Percentiles rank a stretch among this genome's conserved stretches.
phyloP scores from a whole-genome alignment of 305 asterid species.

The Salvia sclarea region DNA sequence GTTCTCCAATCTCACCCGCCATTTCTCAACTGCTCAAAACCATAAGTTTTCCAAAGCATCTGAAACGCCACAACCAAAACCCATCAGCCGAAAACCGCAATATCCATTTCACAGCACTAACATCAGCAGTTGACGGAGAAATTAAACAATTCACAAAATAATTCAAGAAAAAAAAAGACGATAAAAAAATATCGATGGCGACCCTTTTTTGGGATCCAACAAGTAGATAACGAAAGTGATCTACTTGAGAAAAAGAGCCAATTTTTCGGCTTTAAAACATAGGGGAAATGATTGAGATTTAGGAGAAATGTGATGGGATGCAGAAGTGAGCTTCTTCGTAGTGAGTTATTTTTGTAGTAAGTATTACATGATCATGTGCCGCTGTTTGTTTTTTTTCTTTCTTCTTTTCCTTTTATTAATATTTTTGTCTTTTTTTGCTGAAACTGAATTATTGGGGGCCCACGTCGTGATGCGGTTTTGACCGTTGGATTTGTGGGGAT shows the following conservation, averaged over 20 bases:
- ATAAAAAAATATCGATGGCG: not conserved
- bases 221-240: conserved; percentile 19
- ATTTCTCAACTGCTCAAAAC: conserved; percentile 39
- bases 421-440: too few relatives aligned
- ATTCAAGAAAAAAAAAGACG: not conserved
- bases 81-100: conserved; percentile 32
- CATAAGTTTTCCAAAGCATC: conserved; percentile 27
- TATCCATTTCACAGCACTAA: conserved; percentile 14
- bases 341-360: conserved; percentile 26
- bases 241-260: too few relatives aligned
- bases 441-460: conserved; percentile 24
- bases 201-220: not conserved
- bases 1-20: conserved; percentile 76
- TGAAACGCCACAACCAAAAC: conserved; percentile 29
- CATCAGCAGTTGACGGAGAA: not conserved
- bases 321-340: conserved; percentile 19
- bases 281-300: conserved; percentile 25
- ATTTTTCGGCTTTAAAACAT: conserved; percentile 53
- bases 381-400: conserved; percentile 27
- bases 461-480: not conserved
- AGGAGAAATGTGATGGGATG: conserved; percentile 31
- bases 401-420: conserved; percentile 5
- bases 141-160: conserved; percentile 24
- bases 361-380: conserved; percentile 41
- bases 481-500: conserved; percentile 35